Conservation (phyloP, 306 rosid species). For the Prunus salicina region DNA sequence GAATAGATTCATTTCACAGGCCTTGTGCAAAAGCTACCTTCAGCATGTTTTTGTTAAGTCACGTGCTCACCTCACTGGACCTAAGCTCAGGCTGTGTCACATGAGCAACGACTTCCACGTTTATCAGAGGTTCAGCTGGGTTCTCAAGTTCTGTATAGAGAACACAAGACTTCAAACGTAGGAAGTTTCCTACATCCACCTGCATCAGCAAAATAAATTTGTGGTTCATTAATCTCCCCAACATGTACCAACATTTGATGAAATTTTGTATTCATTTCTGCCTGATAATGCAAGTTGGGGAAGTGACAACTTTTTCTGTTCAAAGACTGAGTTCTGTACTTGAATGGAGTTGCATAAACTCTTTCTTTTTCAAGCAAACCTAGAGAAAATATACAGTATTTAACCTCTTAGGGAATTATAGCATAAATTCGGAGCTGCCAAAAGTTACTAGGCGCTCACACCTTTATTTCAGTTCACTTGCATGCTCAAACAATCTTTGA, state of each 20-base stretch:
- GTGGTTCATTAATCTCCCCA: neutral
- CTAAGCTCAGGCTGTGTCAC: slow-evolving; percentile 82
- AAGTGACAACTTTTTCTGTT: too few species aligned
- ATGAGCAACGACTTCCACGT: slow-evolving; percentile 81
- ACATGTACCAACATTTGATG: neutral
- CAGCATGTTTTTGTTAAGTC: neutral
- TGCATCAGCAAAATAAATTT: slow-evolving; percentile 31
- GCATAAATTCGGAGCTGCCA: too few species aligned
- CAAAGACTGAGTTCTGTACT: too few species aligned
- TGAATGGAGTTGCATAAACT: too few species aligned
- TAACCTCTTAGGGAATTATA: too few species aligned
- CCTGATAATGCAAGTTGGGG: neutral
- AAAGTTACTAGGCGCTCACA: too few species aligned
- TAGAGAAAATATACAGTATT: too few species aligned
- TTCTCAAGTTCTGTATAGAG: slow-evolving; percentile 71
- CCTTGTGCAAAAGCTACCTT: neutral
- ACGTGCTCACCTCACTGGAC: slow-evolving; percentile 66
- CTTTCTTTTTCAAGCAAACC: too few species aligned
- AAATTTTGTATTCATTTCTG: neutral
- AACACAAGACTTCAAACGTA: slow-evolving; percentile 79
- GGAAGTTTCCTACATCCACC: slow-evolving; percentile 92
- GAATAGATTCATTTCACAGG: neutral
- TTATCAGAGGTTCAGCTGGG: slow-evolving; percentile 53
- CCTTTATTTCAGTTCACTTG: too few species aligned
- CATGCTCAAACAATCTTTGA: too few species aligned